These are phyloP conservation scores for Ceratocystis smalleyi DNA, from an alignment of 2,329 filamentous ascomycete species.

Conservation along the genomic window DNA sequence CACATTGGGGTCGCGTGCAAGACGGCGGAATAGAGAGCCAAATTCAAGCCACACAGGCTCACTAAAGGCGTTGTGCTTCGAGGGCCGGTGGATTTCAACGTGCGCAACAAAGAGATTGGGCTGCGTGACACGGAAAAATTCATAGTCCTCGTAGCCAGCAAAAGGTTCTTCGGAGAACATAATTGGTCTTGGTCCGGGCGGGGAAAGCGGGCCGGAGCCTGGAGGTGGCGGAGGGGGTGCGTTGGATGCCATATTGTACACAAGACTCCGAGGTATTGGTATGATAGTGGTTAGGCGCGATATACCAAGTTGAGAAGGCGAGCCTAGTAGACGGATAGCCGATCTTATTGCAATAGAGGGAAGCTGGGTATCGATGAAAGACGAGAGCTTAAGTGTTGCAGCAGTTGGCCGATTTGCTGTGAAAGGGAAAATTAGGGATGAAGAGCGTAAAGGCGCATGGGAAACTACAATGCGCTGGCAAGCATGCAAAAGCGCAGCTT, in stretches of 20 bases:
- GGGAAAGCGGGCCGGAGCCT: conserved; percentile 14
- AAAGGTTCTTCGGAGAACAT: conserved; percentile 19
- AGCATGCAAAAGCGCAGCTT: background rate
- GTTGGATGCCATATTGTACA: conserved; percentile 4
- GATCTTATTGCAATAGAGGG: background rate
- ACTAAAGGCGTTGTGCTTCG: conserved; percentile 78
- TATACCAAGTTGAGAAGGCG: background rate
- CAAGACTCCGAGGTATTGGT: background rate
- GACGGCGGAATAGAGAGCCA: conserved; percentile 50
- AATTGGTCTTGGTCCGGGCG: conserved; percentile 15
- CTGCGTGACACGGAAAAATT: conserved; percentile 59
- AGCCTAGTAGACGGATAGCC: background rate
- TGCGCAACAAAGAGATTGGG: conserved; percentile 64
- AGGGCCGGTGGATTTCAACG: conserved; percentile 75
- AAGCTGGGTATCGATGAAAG: background rate
- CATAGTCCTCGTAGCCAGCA: conserved; percentile 33
- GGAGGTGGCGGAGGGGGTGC: conserved; percentile 1
- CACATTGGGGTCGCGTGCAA: conserved; percentile 57
- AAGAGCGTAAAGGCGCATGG: background rate
- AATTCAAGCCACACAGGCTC: conserved; percentile 79
- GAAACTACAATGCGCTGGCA: background rate
- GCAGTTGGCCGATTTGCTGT: background rate
- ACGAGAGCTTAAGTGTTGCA: background rate
- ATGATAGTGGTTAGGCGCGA: background rate
- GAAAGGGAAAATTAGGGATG: background rate